Evolutionary conservation across 2,329 filamentous ascomycete species (phyloP).

Genomic region (Leptographium flavum): DNA sequence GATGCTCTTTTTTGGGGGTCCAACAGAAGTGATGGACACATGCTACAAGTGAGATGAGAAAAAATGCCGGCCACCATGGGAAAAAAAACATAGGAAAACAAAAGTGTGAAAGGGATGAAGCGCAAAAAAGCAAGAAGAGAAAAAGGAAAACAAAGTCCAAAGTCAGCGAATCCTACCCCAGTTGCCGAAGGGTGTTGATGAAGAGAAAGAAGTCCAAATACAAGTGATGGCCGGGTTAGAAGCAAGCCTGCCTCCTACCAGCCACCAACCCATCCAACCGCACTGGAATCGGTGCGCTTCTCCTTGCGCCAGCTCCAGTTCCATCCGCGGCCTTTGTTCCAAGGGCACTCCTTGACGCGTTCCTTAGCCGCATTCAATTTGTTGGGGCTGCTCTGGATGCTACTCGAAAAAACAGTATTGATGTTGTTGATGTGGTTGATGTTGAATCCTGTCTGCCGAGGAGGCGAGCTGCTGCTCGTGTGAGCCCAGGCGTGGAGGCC

Average conservation of each 20-base stretch:
- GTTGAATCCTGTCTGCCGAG: slow-evolving; percentile 13
- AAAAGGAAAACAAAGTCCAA: slow-evolving; percentile 4
- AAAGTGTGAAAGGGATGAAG: slow-evolving; percentile 4
- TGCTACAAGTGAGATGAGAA: slow-evolving; percentile 7
- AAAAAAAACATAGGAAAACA: slow-evolving; percentile 12
- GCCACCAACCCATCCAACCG: slow-evolving; percentile 90
- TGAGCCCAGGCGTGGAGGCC: slow-evolving; percentile 35
- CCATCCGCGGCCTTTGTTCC: slow-evolving; percentile 43
- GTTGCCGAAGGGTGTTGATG: not conserved
- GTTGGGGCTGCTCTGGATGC: slow-evolving; percentile 15
- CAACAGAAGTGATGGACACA: slow-evolving; percentile 8
- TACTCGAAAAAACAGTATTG: slow-evolving; percentile 12
- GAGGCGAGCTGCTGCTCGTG: slow-evolving; percentile 19
- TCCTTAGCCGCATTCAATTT: slow-evolving; percentile 29
- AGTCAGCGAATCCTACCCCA: slow-evolving; percentile 1
- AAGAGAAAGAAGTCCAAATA: slow-evolving; percentile 31
- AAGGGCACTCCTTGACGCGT: slow-evolving; percentile 37
- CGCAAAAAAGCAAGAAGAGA: slow-evolving; percentile 4
- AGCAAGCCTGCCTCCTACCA: slow-evolving; percentile 49
- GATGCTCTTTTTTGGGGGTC: slow-evolving; percentile 14
- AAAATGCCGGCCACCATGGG: not conserved
- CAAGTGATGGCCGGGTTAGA: slow-evolving; percentile 37
- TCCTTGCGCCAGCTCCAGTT: slow-evolving; percentile 50
- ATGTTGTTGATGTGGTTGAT: slow-evolving; percentile 10
- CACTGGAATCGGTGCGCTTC: slow-evolving; percentile 52